These are phyloP conservation scores for Pseudoperonospora humuli DNA, from an alignment of 352 stramenopile species.

Conservation along the genomic window DNA sequence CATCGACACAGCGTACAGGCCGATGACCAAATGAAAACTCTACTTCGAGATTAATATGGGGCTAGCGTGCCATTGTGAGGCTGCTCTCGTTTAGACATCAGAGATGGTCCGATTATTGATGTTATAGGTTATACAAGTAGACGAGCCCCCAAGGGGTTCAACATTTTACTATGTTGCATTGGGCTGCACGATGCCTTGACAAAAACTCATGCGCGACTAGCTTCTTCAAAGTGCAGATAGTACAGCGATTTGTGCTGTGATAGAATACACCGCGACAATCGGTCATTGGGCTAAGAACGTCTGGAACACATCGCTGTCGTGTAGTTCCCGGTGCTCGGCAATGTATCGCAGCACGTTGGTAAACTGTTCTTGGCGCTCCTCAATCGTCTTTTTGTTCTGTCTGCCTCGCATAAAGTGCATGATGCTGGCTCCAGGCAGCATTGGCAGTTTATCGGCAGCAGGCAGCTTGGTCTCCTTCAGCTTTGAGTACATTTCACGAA, in stretches of 20 bases:
- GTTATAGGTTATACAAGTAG: no score
- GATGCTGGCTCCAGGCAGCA: conserved; percentile 30
- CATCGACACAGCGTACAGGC: no score
- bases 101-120: no score
- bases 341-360: conserved; percentile 42
- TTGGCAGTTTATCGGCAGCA: conserved; percentile 24
- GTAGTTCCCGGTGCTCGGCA: conserved; percentile 26
- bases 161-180: background rate
- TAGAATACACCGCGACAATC: background rate
- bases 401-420: conserved; percentile 40
- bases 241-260: conserved; percentile 21
- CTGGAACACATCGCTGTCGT: conserved; percentile 38
- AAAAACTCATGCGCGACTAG: conserved; percentile 11
- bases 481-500: conserved; percentile 43
- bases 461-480: conserved; percentile 29
- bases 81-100: no score
- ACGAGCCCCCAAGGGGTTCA: no score
- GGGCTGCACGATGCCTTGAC: background rate
- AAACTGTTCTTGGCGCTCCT: conserved; percentile 41
- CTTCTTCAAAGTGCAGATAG: conserved; percentile 5
- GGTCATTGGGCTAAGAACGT: conserved; percentile 27
- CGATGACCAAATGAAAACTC: no score
- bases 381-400: conserved; percentile 36
- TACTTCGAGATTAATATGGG: no score
- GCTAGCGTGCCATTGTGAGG: no score